Percentiles rank a stretch among this genome's conserved stretches.
These are phyloP conservation scores for Spergularia marina DNA, from an alignment of 148 eudicot genomes.

Conservation along the genomic window DNA sequence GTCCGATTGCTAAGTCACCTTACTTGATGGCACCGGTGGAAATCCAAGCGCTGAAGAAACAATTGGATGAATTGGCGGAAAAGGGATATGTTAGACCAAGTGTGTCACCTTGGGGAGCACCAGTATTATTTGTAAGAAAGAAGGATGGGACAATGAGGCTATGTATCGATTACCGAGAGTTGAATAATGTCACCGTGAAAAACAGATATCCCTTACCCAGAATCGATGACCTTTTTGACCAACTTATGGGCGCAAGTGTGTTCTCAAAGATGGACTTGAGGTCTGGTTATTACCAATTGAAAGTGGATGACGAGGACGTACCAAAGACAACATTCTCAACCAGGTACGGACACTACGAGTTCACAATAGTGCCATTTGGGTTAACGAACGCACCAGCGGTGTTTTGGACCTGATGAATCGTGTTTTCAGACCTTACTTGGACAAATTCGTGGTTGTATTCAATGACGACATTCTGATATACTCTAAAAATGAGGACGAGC, in stretches of 20 bases:
- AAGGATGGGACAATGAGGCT: neutral
- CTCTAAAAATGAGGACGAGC: neutral
- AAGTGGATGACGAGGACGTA: neutral
- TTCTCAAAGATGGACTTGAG: neutral
- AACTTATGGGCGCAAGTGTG: neutral
- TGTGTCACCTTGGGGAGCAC: neutral
- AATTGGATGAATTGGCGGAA: neutral
- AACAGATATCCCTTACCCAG: neutral
- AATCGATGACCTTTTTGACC: neutral
- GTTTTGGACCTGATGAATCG: no score
- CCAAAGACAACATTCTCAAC: neutral
- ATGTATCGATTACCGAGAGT: neutral
- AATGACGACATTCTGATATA: neutral
- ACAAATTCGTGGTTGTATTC: no score
- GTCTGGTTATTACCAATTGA: neutral
- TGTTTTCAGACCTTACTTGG: no score
- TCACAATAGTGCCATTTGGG: neutral
- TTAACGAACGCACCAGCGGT: neutral
- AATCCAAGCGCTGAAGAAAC: no score
- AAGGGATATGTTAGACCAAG: neutral
- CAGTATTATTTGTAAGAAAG: neutral
- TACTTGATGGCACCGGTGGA: no score
- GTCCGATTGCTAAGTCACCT: neutral
- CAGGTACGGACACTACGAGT: neutral
- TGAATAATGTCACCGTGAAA: neutral